A percentile compares a stretch with the other conserved stretches of the same genome.
Evolutionary conservation across 2,329 filamentous ascomycete genomes (phyloP).

Genomic region (Thelonectria discophora): DNA sequence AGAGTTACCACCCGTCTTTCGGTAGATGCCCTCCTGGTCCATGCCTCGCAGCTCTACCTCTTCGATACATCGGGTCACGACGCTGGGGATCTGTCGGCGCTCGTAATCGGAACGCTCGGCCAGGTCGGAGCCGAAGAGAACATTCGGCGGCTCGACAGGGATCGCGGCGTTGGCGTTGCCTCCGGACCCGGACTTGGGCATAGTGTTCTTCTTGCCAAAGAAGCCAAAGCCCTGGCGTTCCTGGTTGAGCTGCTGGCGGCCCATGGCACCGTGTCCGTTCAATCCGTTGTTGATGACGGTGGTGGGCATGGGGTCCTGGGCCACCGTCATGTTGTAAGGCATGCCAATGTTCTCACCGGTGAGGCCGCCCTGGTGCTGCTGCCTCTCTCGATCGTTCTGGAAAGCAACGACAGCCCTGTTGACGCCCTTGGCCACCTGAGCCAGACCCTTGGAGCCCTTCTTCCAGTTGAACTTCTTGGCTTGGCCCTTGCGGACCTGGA

Average conservation of each 20-base stretch:
- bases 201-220: slow-evolving; percentile 67
- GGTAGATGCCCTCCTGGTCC: slow-evolving; percentile 97
- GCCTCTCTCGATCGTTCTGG: slow-evolving; percentile 67
- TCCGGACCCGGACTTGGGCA: slow-evolving; percentile 61
- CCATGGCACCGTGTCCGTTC: slow-evolving; percentile 32
- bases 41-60: slow-evolving; percentile 96
- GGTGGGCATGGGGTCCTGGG: slow-evolving; percentile 45
- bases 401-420: slow-evolving; percentile 87
- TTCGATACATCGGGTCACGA: slow-evolving; percentile 93
- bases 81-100: slow-evolving; percentile 85
- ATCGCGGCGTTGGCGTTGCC: slow-evolving; percentile 53
- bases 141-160: slow-evolving; percentile 62
- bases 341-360: slow-evolving; percentile 72
- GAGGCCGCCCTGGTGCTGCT: slow-evolving; percentile 61
- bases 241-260: slow-evolving; percentile 43
- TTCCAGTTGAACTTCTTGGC: slow-evolving; percentile 99
- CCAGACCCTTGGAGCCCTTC: slow-evolving; percentile 92
- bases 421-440: slow-evolving; percentile 92
- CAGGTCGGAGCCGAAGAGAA: slow-evolving; percentile 89
- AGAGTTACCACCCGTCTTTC: slow-evolving; percentile 93
- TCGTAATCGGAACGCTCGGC: slow-evolving; percentile 87
- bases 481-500: slow-evolving; percentile 94
- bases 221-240: slow-evolving; percentile 73
- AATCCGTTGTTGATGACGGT: slow-evolving; percentile 45
- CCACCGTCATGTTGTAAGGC: slow-evolving; percentile 74